These are phyloP conservation scores for Glebionis coronaria DNA, from an alignment of 129 eudicot species.

Conservation along the genomic window DNA sequence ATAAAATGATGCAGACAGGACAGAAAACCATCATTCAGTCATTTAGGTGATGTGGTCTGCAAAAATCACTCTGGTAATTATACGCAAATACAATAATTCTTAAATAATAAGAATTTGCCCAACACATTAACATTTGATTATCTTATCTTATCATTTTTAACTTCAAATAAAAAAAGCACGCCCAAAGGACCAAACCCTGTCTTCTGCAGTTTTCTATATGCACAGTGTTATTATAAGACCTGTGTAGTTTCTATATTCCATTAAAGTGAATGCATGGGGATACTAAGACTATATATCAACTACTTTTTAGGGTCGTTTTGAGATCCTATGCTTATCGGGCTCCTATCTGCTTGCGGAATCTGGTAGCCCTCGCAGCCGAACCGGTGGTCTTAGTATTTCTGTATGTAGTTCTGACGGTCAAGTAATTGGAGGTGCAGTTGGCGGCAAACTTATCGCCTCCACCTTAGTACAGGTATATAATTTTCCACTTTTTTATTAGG, in stretches of 20 bases:
- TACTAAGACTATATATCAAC: neutral
- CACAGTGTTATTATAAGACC: neutral
- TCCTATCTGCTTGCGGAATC: slow-evolving; percentile 79
- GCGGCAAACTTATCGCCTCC: slow-evolving; percentile 78
- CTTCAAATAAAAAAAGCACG: too few relatives aligned
- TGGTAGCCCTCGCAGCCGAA: slow-evolving; percentile 69
- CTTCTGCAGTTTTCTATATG: neutral
- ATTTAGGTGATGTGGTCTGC: too few relatives aligned
- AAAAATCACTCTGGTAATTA: too few relatives aligned
- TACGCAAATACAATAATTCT: too few relatives aligned
- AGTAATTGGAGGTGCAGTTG: slow-evolving; percentile 87
- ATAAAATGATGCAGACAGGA: too few relatives aligned
- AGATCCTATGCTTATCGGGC: slow-evolving; percentile 86
- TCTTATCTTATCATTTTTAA: too few relatives aligned
- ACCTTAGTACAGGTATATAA: slow-evolving; percentile 73
- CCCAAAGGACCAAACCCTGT: too few relatives aligned
- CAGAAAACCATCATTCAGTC: too few relatives aligned
- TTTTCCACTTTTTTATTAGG: neutral
- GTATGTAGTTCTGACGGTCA: slow-evolving; percentile 82
- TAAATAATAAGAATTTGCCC: too few relatives aligned
- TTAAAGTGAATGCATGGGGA: neutral
- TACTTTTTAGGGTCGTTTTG: slow-evolving; percentile 74
- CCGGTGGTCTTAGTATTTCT: slow-evolving; percentile 89
- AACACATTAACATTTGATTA: too few relatives aligned
- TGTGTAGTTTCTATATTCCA: neutral